These are phyloP conservation scores for Stylosanthes scabra DNA, from an alignment of 331 rosid genomes.

Conservation along the genomic window DNA sequence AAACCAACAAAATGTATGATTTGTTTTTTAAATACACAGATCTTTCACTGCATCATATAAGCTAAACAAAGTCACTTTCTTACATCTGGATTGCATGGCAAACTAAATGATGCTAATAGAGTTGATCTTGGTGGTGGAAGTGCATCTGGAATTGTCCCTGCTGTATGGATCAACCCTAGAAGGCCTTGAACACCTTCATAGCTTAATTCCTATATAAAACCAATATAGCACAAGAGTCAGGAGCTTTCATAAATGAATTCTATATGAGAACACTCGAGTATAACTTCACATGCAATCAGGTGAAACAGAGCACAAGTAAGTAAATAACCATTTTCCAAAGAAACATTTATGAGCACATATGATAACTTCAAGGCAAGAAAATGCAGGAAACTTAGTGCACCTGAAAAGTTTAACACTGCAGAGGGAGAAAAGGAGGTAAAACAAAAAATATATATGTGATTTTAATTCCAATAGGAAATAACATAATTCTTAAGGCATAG, in stretches of 20 bases:
- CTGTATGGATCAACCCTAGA: conserved; percentile 72
- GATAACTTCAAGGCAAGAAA: neutral
- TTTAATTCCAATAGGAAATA: conserved; percentile 4
- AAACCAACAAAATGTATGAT: conserved; percentile 25
- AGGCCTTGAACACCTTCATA: conserved; percentile 69
- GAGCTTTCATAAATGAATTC: too few species aligned
- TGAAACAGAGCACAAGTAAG: neutral
- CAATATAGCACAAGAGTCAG: conserved; percentile 32
- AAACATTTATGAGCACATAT: neutral
- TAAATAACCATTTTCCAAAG: conserved; percentile 3
- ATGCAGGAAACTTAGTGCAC: neutral
- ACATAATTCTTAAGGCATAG: neutral
- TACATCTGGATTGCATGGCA: conserved; percentile 65
- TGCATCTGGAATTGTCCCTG: conserved; percentile 59
- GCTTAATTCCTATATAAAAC: conserved; percentile 57
- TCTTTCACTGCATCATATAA: neutral
- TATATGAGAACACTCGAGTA: too few species aligned
- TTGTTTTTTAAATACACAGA: conserved; percentile 20
- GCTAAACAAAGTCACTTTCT: conserved; percentile 40
- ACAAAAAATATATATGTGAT: neutral
- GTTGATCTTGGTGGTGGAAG: conserved; percentile 68
- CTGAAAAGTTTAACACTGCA: too few species aligned
- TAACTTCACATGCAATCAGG: too few species aligned
- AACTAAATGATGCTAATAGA: conserved; percentile 67
- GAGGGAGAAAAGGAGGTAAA: neutral